Evolutionary conservation across 1,284 basidiomycete species (phyloP).

Genomic region (Ustilago esculenta): DNA sequence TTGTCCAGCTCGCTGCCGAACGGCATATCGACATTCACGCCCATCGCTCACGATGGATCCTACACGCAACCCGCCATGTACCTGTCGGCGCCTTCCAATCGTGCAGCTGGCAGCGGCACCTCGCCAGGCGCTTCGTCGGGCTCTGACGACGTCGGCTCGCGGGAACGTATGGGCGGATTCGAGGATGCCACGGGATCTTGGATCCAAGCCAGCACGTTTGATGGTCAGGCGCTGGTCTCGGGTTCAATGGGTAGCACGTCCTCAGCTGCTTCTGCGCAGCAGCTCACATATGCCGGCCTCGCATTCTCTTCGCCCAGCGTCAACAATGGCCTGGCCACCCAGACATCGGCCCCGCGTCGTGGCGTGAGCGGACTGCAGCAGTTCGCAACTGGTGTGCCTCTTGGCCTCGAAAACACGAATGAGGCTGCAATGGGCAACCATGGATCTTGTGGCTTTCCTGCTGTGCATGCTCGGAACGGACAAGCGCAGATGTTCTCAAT

Average conservation of each 20-base stretch:
- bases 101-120: constrained; percentile 5
- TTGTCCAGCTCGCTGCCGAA: constrained; percentile 25
- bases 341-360: constrained; percentile 10
- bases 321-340: constrained; percentile 11
- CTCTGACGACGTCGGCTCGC: constrained; percentile 22
- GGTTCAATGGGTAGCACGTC: not conserved
- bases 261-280: constrained; percentile 3
- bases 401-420: constrained; percentile 2
- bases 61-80: constrained; percentile 8
- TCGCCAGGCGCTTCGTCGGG: constrained; percentile 32
- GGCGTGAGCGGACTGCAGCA: constrained; percentile 7
- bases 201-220: constrained; percentile 14
- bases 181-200: constrained; percentile 25
- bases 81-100: constrained; percentile 14
- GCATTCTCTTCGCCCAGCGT: constrained; percentile 20
- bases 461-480: constrained; percentile 16
- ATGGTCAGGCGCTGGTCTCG: constrained; percentile 1
- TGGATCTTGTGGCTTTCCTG: constrained; percentile 3
- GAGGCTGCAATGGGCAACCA: not conserved
- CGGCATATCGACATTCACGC: constrained; percentile 29
- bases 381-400: constrained; percentile 3
- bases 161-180: constrained; percentile 13
- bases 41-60: constrained; percentile 18
- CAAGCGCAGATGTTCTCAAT: constrained; percentile 26
- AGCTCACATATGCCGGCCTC: constrained; percentile 30